Conservation (phyloP, 306 rosid genomes). For the Echinosophora koreensis region DNA sequence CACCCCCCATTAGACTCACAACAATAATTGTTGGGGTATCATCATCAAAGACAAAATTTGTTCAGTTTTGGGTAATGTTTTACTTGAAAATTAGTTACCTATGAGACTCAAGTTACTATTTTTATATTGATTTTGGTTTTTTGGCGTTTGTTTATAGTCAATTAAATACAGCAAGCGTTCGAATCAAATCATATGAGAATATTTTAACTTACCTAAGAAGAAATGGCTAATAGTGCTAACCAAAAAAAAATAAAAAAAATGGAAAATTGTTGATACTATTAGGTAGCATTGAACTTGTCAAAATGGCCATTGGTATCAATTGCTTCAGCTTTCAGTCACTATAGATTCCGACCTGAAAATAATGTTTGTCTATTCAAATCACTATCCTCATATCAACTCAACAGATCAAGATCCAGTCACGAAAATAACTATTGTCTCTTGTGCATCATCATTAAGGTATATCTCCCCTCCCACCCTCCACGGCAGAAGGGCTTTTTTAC, state of each 20-base stretch:
- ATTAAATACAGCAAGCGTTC: neutral
- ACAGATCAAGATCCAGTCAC: constrained; percentile 32
- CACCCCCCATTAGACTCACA: too few relatives aligned
- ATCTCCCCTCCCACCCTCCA: neutral
- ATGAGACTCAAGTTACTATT: neutral
- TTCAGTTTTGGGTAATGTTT: neutral
- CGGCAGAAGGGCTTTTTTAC: too few relatives aligned
- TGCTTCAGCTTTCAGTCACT: constrained; percentile 19
- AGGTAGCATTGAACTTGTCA: constrained; percentile 39
- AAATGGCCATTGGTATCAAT: constrained; percentile 22
- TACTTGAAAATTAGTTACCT: neutral
- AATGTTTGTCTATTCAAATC: constrained; percentile 46
- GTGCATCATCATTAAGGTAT: constrained; percentile 33
- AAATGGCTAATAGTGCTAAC: neutral
- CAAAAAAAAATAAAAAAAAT: neutral
- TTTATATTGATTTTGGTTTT: neutral
- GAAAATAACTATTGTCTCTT: constrained; percentile 13
- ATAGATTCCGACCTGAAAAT: constrained; percentile 38
- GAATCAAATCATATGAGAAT: constrained; percentile 6
- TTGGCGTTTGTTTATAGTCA: neutral
- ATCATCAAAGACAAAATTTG: too few relatives aligned
- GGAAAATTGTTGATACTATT: neutral
- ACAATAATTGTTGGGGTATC: too few relatives aligned
- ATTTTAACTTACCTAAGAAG: constrained; percentile 11
- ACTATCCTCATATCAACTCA: constrained; percentile 41